Base-by-base conservation (phyloP, 1,284 basidiomycete species). In the Leccinum proliferum region DNA sequence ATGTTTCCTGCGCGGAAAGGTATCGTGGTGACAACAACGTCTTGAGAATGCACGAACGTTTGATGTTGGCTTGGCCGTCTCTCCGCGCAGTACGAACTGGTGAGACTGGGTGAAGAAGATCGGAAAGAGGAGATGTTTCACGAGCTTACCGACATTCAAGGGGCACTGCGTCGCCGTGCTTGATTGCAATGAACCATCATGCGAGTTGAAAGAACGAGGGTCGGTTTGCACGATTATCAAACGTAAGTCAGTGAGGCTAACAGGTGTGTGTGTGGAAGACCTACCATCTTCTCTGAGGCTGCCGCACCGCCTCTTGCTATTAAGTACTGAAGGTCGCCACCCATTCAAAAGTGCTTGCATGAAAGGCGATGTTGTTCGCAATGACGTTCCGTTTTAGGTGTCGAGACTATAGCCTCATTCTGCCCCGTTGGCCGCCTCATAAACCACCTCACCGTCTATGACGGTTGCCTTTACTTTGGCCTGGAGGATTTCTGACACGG, bases 401-500 rank as follows among this genome's bases (percentile, higher is more conserved):
- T 25, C 25, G 25, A 25, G 25, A 25, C 25, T 25, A 25, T 25
- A 25, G 25, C 25, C 25, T 29, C 29, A 29, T 29, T 29, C 29
- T 29, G 29, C 3, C 25, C 25, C 25, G 25, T 21, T 21, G 21
- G 21, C 21, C 21, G 21, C 21, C 21, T 21, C 89, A 70, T 84
- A 93, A 4, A 81, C 84, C 21, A 90, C 78, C 62, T 80, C 77
- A 6, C 94, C 94, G 70, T 94, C 93, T 4, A 90, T 75, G n/a
- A 88, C 77, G 0, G 89, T 90, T 18, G 83, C 82, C 59, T 77
- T 76, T 12, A 87, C 88, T 61, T 77, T 78, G 1, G 86, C 78
- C 35, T 72, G 67, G 60, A 89, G 70, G 62, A 90, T 84, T 63
- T 91, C 86, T 1, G 77, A 72, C 10, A 78, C 72, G 0, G 85